A percentile compares a stretch with the other conserved stretches of the same genome.
Evolutionary conservation across 257 asterid genomes (phyloP).

Genomic region (Lavandula angustifolia): DNA sequence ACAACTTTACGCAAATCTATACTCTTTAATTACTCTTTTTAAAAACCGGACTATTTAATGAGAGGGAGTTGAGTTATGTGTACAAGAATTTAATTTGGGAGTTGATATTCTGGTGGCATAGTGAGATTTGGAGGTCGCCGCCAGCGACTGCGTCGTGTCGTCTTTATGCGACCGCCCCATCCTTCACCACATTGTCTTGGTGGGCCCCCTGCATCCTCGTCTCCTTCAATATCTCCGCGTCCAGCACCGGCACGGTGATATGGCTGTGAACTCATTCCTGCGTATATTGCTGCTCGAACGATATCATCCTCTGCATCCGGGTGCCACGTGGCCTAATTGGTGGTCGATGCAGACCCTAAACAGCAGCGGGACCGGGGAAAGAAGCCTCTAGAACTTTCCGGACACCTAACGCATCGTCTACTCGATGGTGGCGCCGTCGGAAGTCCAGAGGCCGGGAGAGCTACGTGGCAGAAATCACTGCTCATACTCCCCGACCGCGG

Average conservation of each 20-base stretch:
- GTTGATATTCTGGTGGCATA: no score
- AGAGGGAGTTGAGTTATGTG: no score
- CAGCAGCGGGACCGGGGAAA: constrained; percentile 53
- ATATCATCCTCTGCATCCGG: constrained; percentile 56
- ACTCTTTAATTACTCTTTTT: no score
- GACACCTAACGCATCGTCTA: constrained; percentile 53
- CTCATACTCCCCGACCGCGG: constrained; percentile 42
- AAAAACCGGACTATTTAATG: no score
- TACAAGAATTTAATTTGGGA: no score
- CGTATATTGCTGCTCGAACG: constrained; percentile 46
- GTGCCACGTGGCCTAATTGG: constrained; percentile 62
- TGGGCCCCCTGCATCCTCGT: constrained; percentile 55
- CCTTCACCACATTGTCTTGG: constrained; percentile 68
- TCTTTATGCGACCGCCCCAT: constrained; percentile 79
- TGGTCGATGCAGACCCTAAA: constrained; percentile 69
- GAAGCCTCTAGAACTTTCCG: constrained; percentile 51
- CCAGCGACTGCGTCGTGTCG: constrained; percentile 61
- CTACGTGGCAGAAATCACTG: constrained; percentile 41
- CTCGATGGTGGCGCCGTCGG: not conserved
- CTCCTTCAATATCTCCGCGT: constrained; percentile 75
- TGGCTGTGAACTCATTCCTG: constrained; percentile 57
- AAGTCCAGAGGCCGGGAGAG: constrained; percentile 59
- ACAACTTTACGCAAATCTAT: no score
- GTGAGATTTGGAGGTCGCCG: no score
- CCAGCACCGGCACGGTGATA: constrained; percentile 71